Evolutionary conservation across 2,329 filamentous ascomycete species (phyloP), one percentile per base, ranked within the genome.

Genomic region (Fragosphaeria purpurea): DNA sequence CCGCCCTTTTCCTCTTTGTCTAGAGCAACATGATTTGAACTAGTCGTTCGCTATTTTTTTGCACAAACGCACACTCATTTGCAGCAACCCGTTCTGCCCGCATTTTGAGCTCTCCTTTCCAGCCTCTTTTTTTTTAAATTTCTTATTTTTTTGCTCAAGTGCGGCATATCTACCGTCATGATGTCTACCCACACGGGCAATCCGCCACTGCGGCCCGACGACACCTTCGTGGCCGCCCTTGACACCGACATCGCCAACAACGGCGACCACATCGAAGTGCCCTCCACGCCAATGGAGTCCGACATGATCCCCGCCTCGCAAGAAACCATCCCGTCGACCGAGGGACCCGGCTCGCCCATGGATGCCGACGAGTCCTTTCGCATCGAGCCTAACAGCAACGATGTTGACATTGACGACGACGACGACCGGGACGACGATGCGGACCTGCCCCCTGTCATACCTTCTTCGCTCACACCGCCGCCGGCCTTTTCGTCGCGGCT

Each of bases 391-490:
- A 74, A 71, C 59, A 74, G 53, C 39, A 74, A 79, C 51, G 73
- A 75, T 42, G 63, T 67, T 40, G 62, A 63, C 2, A 22, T 22
- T 22, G 22, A 22, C 22, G 22, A 22, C 22, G 60, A 61, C 22
- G 59, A 69, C n/a, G 44, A 55, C 45, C 73, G 78, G 51, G 73
- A 75, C 44, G 63, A 67, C 41, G 61, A 63, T 1, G 60, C 61
- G 13, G 60, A 68, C n/a, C 66, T 69, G 32, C 62, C 60, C 11
- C 65, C 32, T 12, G 48, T 79, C 46, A 78, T 80, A 50, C 75
- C 76, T 5, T 80, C 77, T 2, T 80, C 77, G 31, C 63, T 79
- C 47, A 80, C 77, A 3, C 78, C 77, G 4, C 77, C 76, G 31
- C 76, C 76, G 0, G 22, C 22, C 22, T 22, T 22, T 22, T 79